A percentile compares a stretch with the other conserved stretches of the same genome.
phyloP scores from a whole-genome alignment of 1,284 basidiomycete species.

The Malassezia psittaci region DNA sequence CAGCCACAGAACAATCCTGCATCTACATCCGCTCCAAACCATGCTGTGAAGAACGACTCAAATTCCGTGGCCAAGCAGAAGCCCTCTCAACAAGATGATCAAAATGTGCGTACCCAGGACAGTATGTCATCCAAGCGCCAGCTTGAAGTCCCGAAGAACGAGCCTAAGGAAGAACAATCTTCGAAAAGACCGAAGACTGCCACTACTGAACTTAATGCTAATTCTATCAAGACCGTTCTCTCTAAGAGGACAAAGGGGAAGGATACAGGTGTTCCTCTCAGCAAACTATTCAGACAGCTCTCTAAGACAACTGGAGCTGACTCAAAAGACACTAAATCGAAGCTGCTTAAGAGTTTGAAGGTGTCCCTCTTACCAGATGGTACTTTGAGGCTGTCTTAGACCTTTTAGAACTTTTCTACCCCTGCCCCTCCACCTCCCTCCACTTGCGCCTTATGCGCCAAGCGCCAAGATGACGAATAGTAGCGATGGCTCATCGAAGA shows the following conservation, averaged over 20 bases:
- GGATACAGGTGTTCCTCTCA: neutral
- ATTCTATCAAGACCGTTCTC: neutral
- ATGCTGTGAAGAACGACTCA: neutral
- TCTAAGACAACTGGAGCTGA: neutral
- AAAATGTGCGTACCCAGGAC: no score
- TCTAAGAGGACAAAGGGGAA: neutral
- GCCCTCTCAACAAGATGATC: no score
- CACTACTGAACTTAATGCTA: neutral
- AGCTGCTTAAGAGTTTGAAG: neutral
- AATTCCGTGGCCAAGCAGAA: neutral
- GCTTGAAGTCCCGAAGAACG: neutral
- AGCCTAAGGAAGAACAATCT: neutral
- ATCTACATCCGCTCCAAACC: no score
- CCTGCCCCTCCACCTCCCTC: neutral
- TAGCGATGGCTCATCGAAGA: no score
- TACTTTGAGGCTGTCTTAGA: neutral
- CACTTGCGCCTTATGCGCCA: no score
- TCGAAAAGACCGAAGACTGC: neutral
- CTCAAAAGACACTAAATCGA: neutral
- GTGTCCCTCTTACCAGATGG: neutral
- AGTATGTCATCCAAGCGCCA: neutral
- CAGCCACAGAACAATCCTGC: neutral
- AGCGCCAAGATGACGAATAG: no score
- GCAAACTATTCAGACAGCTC: neutral
- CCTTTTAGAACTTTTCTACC: neutral